These are phyloP conservation scores for Diaporthe vexans DNA, from an alignment of 2,329 filamentous ascomycete genomes.

Conservation along the genomic window DNA sequence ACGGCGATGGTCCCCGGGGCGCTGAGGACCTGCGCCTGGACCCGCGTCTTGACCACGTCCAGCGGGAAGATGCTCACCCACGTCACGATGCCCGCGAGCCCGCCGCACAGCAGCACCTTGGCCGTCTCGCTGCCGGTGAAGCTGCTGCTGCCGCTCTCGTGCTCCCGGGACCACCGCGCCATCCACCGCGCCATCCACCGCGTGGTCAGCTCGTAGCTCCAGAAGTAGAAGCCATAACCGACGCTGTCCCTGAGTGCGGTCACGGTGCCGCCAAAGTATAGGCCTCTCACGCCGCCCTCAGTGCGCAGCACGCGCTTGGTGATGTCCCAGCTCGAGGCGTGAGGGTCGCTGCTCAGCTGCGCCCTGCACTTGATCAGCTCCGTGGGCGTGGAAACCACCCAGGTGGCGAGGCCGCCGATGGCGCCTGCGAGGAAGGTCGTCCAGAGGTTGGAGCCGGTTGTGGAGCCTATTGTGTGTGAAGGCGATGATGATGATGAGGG, in stretches of 20 bases:
- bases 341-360: slow-evolving; percentile 69
- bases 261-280: slow-evolving; percentile 86
- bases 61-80: slow-evolving; percentile 94
- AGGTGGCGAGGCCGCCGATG: slow-evolving; percentile 85
- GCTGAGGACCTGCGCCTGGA: slow-evolving; percentile 78
- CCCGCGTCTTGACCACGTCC: slow-evolving; percentile 91
- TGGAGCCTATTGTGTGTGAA: slow-evolving; percentile 47
- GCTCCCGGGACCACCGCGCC: slow-evolving; percentile 46
- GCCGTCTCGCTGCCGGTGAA: slow-evolving; percentile 61
- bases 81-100: slow-evolving; percentile 86
- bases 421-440: slow-evolving; percentile 86
- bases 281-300: slow-evolving; percentile 73
- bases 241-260: slow-evolving; percentile 88
- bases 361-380: slow-evolving; percentile 92
- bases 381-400: slow-evolving; percentile 87
- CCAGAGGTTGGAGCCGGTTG: slow-evolving; percentile 66
- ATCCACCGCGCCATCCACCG: slow-evolving; percentile 64
- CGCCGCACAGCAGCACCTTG: slow-evolving; percentile 84
- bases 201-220: slow-evolving; percentile 86
- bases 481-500: slow-evolving; percentile 34
- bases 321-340: slow-evolving; percentile 73
- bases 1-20: slow-evolving; percentile 40
- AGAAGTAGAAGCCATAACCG: slow-evolving; percentile 99
- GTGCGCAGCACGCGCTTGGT: slow-evolving; percentile 70
- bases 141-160: neutral